phyloP scores from a whole-genome alignment of 2,329 filamentous ascomycete genomes.

The Penicillium italicum region DNA sequence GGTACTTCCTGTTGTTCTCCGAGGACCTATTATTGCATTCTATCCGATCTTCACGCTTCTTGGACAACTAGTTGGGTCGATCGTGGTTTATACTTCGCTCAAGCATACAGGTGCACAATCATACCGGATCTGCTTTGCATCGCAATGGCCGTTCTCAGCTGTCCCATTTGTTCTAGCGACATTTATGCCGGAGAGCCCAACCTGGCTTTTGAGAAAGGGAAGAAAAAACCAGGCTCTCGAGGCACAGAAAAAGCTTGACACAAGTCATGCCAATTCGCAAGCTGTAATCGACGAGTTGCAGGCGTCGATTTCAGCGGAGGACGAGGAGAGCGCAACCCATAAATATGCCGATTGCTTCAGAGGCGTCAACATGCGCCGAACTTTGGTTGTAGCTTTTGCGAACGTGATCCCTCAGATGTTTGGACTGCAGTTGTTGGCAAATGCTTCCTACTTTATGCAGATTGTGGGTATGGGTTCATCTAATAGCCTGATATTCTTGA shows the following conservation, averaged over 20 bases:
- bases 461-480: conserved; percentile 25
- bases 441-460: conserved; percentile 38
- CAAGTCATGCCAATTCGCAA: background rate
- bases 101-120: conserved; percentile 9
- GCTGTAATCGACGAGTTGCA: conserved; percentile 11
- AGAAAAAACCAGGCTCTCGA: conserved; percentile 30
- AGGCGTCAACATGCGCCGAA: conserved; percentile 20
- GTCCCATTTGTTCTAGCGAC: conserved; percentile 43
- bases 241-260: conserved; percentile 15
- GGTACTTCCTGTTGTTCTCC: conserved; percentile 44
- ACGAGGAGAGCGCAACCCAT: conserved; percentile 34
- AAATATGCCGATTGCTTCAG: conserved; percentile 33
- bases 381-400: conserved; percentile 33
- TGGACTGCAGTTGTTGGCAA: conserved; percentile 43
- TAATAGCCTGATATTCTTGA: conserved; percentile 41
- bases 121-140: conserved; percentile 39
- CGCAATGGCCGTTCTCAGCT: conserved; percentile 47
- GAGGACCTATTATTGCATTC: conserved; percentile 47
- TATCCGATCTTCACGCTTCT: conserved; percentile 49
- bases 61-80: conserved; percentile 45
- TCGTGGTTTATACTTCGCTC: conserved; percentile 32
- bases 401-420: conserved; percentile 44
- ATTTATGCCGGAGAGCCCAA: conserved; percentile 50
- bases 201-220: conserved; percentile 45
- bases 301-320: conserved; percentile 33